Base-by-base conservation (phyloP, 1,139 yeast genomes). In the Kurtzmaniella natalensis region DNA sequence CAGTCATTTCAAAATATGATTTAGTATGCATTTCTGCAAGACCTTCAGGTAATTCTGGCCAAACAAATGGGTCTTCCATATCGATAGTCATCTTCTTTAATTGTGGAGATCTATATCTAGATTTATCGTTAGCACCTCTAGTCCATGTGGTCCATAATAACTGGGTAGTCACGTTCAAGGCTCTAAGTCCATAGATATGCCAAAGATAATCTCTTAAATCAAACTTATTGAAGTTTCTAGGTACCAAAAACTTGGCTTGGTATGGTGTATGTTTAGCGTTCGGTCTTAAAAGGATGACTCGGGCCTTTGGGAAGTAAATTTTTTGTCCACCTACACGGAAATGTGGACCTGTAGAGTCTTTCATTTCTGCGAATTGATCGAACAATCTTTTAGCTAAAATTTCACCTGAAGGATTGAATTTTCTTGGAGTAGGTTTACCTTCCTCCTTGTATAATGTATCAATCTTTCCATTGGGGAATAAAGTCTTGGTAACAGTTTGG, bases 261-360 rank as follows among this genome's bases (percentile, higher is more conserved):
- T 81, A 87, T 34, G 97, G 97, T 1, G 96, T 85, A 59, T 86
- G 95, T 54, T 86, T 86, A 16, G 97, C 96, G 51, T 84, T 84
- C 31, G 96, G 95, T 53, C 95, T 73, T 43, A 89, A 64, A 28
- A 89, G 67, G 35, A 84, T 76, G 27, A 89, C 68, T 44, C 94
- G 70, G 2, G 94, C 96, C 44, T 79, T 78, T 24, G 97, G 96
- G 58, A 89, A 82, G 55, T 76, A 87, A 11, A 83, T 65, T 44
- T 81, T 66, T 45, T 72, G 76, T 5, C 73, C 79, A 49, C 97
- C 97, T 5, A 83, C 76, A 35, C 66, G 69, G 70, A 87, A 89
- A 62, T 88, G 96, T 2, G 96, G 81, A 45, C 69, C 70, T 15
- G 82, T 89, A 31, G 64, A 61, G 31, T 72, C 80, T 31, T 85